Evolutionary conservation across 306 rosid species (phyloP).

Genomic region (Argentina anserina): DNA sequence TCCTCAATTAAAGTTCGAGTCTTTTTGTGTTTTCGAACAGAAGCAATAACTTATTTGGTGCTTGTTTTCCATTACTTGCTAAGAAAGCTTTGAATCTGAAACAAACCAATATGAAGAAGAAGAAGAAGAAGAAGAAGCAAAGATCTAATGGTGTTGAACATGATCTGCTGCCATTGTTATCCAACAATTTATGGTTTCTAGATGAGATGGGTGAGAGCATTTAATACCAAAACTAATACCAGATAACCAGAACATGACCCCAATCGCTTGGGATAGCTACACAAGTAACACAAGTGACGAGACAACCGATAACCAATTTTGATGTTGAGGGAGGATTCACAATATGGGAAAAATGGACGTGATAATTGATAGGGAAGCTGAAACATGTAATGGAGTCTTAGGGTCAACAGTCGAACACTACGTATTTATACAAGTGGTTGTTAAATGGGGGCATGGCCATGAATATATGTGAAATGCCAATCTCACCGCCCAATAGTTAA

Average conservation of each 20-base stretch:
- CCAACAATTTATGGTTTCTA: slow-evolving; percentile 47
- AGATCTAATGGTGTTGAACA: background rate
- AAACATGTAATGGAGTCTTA: background rate
- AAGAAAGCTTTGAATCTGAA: background rate
- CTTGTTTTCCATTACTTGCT: slow-evolving; percentile 8
- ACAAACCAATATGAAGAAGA: background rate
- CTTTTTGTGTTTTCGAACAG: background rate
- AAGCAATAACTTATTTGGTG: background rate
- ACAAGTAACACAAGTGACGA: background rate
- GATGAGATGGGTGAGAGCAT: slow-evolving; percentile 57
- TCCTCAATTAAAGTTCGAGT: background rate
- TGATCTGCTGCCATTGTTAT: slow-evolving; percentile 4
- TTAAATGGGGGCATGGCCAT: background rate
- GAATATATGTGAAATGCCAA: background rate
- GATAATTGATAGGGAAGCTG: background rate
- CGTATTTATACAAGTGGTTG: background rate
- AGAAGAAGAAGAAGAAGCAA: background rate
- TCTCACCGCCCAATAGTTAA: background rate
- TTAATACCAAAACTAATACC: slow-evolving; percentile 43
- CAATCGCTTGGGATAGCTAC: slow-evolving; percentile 6
- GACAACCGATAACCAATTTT: slow-evolving; percentile 6
- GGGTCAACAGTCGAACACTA: background rate
- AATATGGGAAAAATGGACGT: background rate
- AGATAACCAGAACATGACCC: slow-evolving; percentile 45
- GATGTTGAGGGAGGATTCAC: background rate